Evolutionary conservation across 2,329 filamentous ascomycete genomes (phyloP).

Genomic region (Sclerotiophoma versabilis): DNA sequence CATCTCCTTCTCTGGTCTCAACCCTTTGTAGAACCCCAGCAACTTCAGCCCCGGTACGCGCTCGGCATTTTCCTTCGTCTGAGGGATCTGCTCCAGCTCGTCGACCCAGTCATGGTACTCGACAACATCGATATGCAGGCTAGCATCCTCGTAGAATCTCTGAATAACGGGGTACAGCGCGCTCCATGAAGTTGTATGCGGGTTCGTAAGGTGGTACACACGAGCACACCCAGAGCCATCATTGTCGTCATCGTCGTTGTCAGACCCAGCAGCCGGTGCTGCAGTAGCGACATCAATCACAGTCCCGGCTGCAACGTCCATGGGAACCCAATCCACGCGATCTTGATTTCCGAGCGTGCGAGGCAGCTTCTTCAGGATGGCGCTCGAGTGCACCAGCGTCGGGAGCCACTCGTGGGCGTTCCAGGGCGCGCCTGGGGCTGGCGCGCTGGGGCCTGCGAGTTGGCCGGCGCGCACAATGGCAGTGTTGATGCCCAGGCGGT

Average conservation of each 20-base stretch:
- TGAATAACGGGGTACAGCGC: slow-evolving; percentile 8
- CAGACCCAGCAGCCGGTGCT: too few species aligned
- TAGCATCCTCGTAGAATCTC: neutral
- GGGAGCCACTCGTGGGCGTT: slow-evolving; percentile 39
- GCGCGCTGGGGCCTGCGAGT: slow-evolving; percentile 35
- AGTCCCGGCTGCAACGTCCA: slow-evolving; percentile 19
- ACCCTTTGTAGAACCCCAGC: slow-evolving; percentile 15
- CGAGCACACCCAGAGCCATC: neutral
- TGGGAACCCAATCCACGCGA: slow-evolving; percentile 36
- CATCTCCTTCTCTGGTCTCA: neutral
- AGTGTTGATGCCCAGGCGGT: slow-evolving; percentile 29
- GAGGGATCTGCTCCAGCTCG: slow-evolving; percentile 9
- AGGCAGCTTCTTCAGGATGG: slow-evolving; percentile 27
- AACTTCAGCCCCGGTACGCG: slow-evolving; percentile 15
- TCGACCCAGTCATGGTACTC: slow-evolving; percentile 15
- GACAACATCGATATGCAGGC: neutral
- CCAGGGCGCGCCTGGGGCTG: slow-evolving; percentile 28
- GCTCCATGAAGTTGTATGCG: slow-evolving; percentile 9
- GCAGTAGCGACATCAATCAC: slow-evolving; percentile 8
- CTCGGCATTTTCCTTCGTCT: slow-evolving; percentile 20
- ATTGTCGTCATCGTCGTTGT: too few species aligned
- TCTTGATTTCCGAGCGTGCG: slow-evolving; percentile 23
- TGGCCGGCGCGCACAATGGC: slow-evolving; percentile 40
- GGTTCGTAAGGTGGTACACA: slow-evolving; percentile 13
- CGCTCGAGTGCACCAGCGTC: slow-evolving; percentile 32